These are phyloP conservation scores for Papilionanthe hybrid DNA, from an alignment of 116 monocot genomes.

Conservation along the genomic window DNA sequence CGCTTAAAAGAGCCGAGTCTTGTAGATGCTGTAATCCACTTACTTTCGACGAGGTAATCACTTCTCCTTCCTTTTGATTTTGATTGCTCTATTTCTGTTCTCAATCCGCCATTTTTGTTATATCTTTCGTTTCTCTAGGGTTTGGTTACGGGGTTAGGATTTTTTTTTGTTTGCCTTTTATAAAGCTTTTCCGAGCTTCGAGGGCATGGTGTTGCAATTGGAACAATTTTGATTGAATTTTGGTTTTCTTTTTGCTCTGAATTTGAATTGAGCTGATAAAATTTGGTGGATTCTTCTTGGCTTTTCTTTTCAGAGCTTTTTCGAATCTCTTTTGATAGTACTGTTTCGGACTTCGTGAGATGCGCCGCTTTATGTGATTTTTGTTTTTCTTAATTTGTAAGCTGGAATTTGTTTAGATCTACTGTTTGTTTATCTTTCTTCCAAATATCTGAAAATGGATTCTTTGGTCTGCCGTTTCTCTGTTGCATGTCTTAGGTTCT, in stretches of 20 bases:
- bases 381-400: no score
- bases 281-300: no score
- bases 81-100: background rate
- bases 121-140: background rate
- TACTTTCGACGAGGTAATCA: background rate
- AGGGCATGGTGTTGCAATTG: background rate
- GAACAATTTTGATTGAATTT: background rate
- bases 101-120: background rate
- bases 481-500: background rate
- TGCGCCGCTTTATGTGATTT: no score
- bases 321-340: no score
- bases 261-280: background rate
- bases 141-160: background rate
- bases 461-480: background rate
- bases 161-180: background rate
- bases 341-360: background rate
- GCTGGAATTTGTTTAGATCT: background rate
- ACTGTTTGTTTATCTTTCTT: background rate
- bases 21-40: background rate
- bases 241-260: background rate
- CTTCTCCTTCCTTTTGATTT: background rate
- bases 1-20: background rate
- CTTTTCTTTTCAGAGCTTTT: background rate
- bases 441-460: background rate
- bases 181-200: background rate